Percentiles rank a stretch among this genome's conserved stretches.
phyloP scores from a whole-genome alignment of 73 alveolate genomes.

The Paramecium sexaurelia region DNA sequence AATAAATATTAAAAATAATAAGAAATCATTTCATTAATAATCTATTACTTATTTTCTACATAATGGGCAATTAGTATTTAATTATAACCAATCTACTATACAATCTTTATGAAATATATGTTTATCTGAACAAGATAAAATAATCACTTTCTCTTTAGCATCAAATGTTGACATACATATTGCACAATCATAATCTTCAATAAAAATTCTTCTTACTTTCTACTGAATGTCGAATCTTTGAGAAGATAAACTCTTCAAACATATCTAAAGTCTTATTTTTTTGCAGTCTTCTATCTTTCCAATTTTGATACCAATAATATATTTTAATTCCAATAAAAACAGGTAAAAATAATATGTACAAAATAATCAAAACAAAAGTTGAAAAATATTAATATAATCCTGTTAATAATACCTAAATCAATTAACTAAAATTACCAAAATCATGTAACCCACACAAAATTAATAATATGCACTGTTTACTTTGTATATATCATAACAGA shows the following conservation, averaged over 20 bases:
- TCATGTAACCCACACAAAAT: neutral
- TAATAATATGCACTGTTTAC: neutral
- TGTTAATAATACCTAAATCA: neutral
- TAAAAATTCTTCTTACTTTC: neutral
- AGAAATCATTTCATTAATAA: neutral
- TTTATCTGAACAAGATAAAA: slow-evolving; percentile 78
- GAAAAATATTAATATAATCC: slow-evolving; percentile 2
- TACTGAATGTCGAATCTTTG: neutral
- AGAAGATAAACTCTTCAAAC: neutral
- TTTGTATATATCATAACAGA: neutral
- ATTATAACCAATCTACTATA: slow-evolving; percentile 80
- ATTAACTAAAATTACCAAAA: neutral
- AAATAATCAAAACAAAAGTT: neutral
- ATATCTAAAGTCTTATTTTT: neutral
- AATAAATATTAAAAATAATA: neutral
- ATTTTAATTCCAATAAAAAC: neutral
- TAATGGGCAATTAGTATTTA: slow-evolving; percentile 66
- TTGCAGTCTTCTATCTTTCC: neutral
- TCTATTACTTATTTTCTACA: slow-evolving; percentile 46
- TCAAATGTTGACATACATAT: slow-evolving; percentile 80
- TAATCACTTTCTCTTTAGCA: slow-evolving; percentile 76
- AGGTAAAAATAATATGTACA: neutral
- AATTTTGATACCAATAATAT: neutral
- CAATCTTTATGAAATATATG: slow-evolving; percentile 92
- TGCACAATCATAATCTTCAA: slow-evolving; percentile 72